Evolutionary conservation across 2,329 filamentous ascomycete genomes (phyloP), one percentile per base, ranked within the genome.

Genomic region (Arthrobotrys entomopaga): DNA sequence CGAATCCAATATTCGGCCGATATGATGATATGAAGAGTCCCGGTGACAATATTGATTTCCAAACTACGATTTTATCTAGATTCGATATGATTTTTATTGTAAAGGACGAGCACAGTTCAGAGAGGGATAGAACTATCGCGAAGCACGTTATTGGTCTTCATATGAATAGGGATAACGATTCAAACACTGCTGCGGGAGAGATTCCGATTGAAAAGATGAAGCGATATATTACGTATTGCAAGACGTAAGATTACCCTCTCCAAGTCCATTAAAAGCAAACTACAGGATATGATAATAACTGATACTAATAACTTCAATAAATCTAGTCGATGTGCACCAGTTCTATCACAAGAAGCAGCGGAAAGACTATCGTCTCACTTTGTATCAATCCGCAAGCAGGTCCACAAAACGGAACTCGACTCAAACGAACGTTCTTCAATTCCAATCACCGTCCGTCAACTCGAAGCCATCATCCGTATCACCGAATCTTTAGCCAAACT

Each of bases 11-110:
- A 71, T 99, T 98, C 80, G 95, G 95, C 63, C 90, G 95, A 24
- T 99, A 99, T 82, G 95, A 99, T 81, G 95, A 99, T 80, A 90
- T 99, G 85, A 98, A 98, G 82, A 93, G 91, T 0, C 95, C 95
- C 0, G 95, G 95, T 72, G 95, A 99, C 82, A 99, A 99, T 81
- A 99, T 99, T 78, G 95, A 99, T 82, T 99, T 99, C 82, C 95
- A 99, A 80, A 99, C 95, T 0, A 99, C 95, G 2, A 98, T 99
- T 79, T 81, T 99, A 77, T 98, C 94, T 1, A 91, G 95, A 86
- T 99, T 99, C 81, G 95, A 99, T 82, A 97, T 99, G 92, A 98
- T 99, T 77, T 99, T 98, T 84, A 97, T 99, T 77, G 94, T 99
- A 76, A 92, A 91, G 78, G 95, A 99, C 81, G 93, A 96, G 76